Percentiles rank a stretch among this genome's conserved stretches.
phyloP scores from a whole-genome alignment of 352 stramenopile species.

The Thraustochytrium aureum region DNA sequence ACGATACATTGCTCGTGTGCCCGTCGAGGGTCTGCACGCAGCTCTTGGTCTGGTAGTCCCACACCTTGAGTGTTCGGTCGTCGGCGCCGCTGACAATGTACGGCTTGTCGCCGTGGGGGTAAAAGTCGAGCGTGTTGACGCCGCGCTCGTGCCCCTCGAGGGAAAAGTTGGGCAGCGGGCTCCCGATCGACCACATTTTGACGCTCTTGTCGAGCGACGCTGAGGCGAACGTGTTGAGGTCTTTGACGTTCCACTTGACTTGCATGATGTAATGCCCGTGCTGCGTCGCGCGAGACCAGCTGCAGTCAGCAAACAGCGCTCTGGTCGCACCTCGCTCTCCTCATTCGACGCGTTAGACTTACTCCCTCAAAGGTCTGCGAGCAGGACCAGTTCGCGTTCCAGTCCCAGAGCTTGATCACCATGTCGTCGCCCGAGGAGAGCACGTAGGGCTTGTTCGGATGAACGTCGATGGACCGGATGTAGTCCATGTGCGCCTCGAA shows the following conservation, averaged over 20 bases:
- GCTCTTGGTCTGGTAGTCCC: conserved; percentile 99
- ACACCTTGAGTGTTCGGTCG: conserved; percentile 95
- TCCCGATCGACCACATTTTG: conserved; percentile 91
- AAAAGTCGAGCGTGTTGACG: conserved; percentile 99
- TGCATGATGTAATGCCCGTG: conserved; percentile 99
- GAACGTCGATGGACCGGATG: conserved; percentile 95
- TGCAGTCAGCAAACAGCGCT: no score
- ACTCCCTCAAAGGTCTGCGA: conserved; percentile 76
- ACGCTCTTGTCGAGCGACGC: conserved; percentile 96
- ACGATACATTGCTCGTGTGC: conserved; percentile 98
- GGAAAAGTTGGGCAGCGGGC: conserved; percentile 88
- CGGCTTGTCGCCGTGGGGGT: conserved; percentile 96
- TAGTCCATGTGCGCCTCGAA: conserved; percentile 98
- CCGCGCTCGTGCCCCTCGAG: conserved; percentile 93
- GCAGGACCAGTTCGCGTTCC: conserved; percentile 70
- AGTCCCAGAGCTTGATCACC: conserved; percentile 99
- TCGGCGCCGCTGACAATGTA: conserved; percentile 97
- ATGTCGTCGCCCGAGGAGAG: conserved; percentile 97
- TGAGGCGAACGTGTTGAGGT: conserved; percentile 97
- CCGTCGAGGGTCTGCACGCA: conserved; percentile 98
- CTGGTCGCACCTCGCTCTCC: no score
- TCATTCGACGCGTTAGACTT: no score
- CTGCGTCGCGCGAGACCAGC: no score
- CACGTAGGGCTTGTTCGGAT: conserved; percentile 95
- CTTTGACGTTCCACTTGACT: conserved; percentile 99